phyloP scores from a whole-genome alignment of 1,139 yeast species.

The Tardiomyces blankii region DNA sequence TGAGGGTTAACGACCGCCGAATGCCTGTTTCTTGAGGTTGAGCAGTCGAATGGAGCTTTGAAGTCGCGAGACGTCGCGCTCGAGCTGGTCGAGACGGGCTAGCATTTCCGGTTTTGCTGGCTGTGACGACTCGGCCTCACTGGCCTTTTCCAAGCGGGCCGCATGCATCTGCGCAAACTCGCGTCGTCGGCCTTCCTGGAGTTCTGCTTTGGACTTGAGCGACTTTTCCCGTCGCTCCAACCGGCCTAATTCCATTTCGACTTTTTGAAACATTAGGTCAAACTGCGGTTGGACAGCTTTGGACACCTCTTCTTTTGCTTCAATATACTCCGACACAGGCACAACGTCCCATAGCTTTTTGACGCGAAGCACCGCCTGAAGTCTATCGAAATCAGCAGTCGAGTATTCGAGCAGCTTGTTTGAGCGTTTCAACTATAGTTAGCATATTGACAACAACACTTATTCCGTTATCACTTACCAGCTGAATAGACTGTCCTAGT shows the following conservation, averaged over 20 bases:
- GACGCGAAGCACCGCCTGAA: slow-evolving; percentile 11
- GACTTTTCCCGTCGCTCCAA: slow-evolving; percentile 16
- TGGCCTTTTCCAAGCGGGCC: slow-evolving; percentile 2
- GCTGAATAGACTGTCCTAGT: neutral
- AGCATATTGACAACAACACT: too few species aligned
- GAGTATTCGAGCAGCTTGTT: slow-evolving; percentile 12
- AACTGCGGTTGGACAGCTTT: slow-evolving; percentile 21
- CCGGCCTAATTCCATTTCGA: slow-evolving; percentile 17
- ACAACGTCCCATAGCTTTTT: slow-evolving; percentile 21
- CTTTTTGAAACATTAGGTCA: slow-evolving; percentile 11
- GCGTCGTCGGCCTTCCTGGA: slow-evolving; percentile 16
- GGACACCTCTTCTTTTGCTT: slow-evolving; percentile 17
- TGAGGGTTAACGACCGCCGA: neutral
- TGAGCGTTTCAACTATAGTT: slow-evolving; percentile 7
- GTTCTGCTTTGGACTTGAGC: slow-evolving; percentile 16
- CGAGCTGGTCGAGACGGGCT: slow-evolving; percentile 4
- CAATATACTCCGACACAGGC: slow-evolving; percentile 17
- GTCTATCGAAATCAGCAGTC: slow-evolving; percentile 15
- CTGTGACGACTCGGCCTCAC: slow-evolving; percentile 2
- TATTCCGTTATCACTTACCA: too few species aligned
- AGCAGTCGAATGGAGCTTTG: neutral
- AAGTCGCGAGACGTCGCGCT: slow-evolving; percentile 2
- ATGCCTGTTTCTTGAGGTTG: slow-evolving; percentile 8
- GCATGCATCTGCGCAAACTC: slow-evolving; percentile 8
- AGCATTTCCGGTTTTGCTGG: slow-evolving; percentile 1